A percentile compares a stretch with the other conserved stretches of the same genome.
Conservation (phyloP, 2,329 filamentous ascomycete genomes). For the Aspergillus ochraceus region DNA sequence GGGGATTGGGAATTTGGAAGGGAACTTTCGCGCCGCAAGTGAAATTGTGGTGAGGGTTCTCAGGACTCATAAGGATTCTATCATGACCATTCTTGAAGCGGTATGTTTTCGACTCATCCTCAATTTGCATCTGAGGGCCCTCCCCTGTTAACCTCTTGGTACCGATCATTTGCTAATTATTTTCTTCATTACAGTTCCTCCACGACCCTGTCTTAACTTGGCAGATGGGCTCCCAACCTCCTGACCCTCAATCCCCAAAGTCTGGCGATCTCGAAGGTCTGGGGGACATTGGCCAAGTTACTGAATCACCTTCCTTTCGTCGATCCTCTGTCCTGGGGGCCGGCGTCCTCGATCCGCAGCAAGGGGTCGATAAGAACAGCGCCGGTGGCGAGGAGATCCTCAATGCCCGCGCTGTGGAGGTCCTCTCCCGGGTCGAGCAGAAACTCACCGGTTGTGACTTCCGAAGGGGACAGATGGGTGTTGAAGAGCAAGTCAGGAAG, state of each 20-base stretch:
- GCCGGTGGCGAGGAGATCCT: not conserved
- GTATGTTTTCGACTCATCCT: constrained; percentile 57
- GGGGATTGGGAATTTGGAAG: constrained; percentile 99
- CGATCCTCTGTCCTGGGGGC: not conserved
- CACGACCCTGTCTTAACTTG: not conserved
- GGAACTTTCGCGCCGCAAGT: constrained; percentile 95
- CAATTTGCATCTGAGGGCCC: too few relatives aligned
- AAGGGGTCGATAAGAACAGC: not conserved
- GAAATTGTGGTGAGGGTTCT: constrained; percentile 98
- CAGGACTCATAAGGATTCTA: constrained; percentile 93
- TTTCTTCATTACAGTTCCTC: not conserved
- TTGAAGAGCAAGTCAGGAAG: not conserved
- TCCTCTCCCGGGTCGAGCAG: not conserved
- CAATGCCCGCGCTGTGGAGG: not conserved
- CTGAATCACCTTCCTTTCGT: not conserved
- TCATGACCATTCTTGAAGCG: constrained; percentile 97
- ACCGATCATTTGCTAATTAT: too few relatives aligned
- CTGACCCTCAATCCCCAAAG: not conserved
- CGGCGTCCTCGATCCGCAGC: not conserved
- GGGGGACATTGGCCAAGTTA: not conserved
- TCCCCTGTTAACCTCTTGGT: too few relatives aligned
- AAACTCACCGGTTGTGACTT: not conserved
- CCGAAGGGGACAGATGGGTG: not conserved
- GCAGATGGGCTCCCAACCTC: not conserved
- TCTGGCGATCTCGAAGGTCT: not conserved